Base-by-base conservation (phyloP, 768 basidiomycete species). In the Imleria badia region DNA sequence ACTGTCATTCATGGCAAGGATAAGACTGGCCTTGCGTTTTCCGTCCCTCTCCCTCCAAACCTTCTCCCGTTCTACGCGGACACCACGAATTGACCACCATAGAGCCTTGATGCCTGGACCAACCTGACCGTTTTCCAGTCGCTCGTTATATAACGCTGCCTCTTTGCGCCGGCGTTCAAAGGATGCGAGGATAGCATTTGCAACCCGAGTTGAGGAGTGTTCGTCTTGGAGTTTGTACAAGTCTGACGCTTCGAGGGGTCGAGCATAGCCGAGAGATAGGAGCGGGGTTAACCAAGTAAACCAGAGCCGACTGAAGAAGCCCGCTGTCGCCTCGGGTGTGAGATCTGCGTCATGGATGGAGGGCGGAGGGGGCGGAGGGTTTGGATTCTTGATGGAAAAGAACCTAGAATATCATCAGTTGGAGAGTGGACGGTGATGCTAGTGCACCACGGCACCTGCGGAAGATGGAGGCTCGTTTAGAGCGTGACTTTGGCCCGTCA, bases 201-300 rank as follows among this genome's bases (percentile, higher is more conserved):
- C 87, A 36, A 93, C 81, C 15, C 72, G 63, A 1, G 75, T 78
- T 0, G 92, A 80, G 2, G 81, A 76, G 23, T 84, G 81, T 20
- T 80, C 68, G 35, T 84, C 80, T 54, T 84, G 84, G 23, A 94
- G 81, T 69, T 83, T 88, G 77, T 86, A 94, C 5, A 95, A 76
- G 70, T 95, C 93, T 0, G 86, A 72, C 0, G 85, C 84, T 63
- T 93, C 87, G 3, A 96, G 78, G 1, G 93, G 89, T 9, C 93
- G 81, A 9, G 83, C 79, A 64, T 92, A 93, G 9, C 93, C 93
- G 12, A 93, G 74, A 11, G 74, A 68, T 58, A 95, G 78, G 22
- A 94, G 70, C 3, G 83, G 80, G 3, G 83, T 84, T 19, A 94
- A 78, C 92, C 93, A 94, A 41, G 71, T 69, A 59, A 93, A 95